Evolutionary conservation across 2,329 filamentous ascomycete species (phyloP), one percentile per base, ranked within the genome.

Genomic region (Verticillium nonalfalfae): DNA sequence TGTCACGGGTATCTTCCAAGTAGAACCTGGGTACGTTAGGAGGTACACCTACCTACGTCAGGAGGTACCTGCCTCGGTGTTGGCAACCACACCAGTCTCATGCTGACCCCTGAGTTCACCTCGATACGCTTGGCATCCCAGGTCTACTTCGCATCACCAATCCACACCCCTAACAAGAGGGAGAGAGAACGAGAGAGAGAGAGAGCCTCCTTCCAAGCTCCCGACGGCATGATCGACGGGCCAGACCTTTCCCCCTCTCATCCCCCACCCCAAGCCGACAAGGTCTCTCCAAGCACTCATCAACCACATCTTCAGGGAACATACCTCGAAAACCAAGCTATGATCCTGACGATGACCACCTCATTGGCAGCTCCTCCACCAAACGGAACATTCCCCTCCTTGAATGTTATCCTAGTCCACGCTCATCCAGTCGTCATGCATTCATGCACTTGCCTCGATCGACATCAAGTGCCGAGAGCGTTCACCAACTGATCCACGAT

Each of bases 341-440:
- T n/a, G 9, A 4, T 4, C n/a, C 45, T 50, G n/a, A 45, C 39
- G 45, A 50, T 9, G 45, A 50, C 45, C 45, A 50, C 15, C 45
- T n/a, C 45, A 50, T 50, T 50, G 45, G 18, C 18, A 50, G 45
- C n/a, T 11, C 45, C 45, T 50, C 45, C 45, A 50, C 45, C 45
- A 50, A 79, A 10, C 55, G 55, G 55, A 56, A 56, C 55, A 56
- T 34, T 10, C 55, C 55, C 55, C 26, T 56, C 55, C 26, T 26
- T 4, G 26, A 11, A 33, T 36, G 15, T 21, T 35, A 5, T 15
- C 40, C 60, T 21, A 50, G 45, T 18, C 9, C 45, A 26, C n/a
- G n/a, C 45, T 21, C 45, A 4, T 26, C 26, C 26, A 26, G 26
- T 26, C 26, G 26, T 50, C 45, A 50, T 50, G 45, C 45, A 50